These are phyloP conservation scores for Syzygium malaccense DNA, from an alignment of 441 rosid species.

Conservation along the genomic window DNA sequence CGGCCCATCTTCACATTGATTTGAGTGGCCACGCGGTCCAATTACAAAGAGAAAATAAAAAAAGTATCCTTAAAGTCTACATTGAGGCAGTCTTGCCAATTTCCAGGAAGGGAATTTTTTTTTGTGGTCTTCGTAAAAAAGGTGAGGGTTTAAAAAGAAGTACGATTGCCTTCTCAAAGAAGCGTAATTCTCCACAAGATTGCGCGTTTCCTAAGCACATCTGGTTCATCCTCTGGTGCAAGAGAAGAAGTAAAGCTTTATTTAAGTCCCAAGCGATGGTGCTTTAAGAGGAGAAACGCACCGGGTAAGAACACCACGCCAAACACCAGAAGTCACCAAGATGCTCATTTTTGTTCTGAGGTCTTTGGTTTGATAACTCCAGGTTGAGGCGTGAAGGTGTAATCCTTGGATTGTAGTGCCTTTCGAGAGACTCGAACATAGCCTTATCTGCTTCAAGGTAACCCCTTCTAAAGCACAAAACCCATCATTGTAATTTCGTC, in stretches of 20 bases:
- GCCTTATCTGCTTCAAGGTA: not conserved
- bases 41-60: not conserved
- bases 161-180: not conserved
- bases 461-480: not conserved
- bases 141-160: not conserved
- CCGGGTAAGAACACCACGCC: not conserved
- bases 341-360: not conserved
- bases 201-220: not conserved
- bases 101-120: not conserved
- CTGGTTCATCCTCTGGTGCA: too few species aligned
- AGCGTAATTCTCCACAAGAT: too few species aligned
- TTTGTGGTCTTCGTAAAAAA: not conserved
- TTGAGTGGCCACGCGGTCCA: not conserved
- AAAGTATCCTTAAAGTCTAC: too few species aligned
- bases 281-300: not conserved
- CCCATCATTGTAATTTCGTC: not conserved
- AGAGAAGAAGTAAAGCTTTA: too few species aligned
- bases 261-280: not conserved
- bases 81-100: fast-evolving
- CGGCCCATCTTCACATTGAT: not conserved
- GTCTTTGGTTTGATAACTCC: not conserved
- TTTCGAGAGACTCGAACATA: not conserved
- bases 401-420: not conserved
- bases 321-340: not conserved
- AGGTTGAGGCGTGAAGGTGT: not conserved